Evolutionary conservation across 305 asterid genomes (phyloP).

Genomic region (Fraxinus floribunda): DNA sequence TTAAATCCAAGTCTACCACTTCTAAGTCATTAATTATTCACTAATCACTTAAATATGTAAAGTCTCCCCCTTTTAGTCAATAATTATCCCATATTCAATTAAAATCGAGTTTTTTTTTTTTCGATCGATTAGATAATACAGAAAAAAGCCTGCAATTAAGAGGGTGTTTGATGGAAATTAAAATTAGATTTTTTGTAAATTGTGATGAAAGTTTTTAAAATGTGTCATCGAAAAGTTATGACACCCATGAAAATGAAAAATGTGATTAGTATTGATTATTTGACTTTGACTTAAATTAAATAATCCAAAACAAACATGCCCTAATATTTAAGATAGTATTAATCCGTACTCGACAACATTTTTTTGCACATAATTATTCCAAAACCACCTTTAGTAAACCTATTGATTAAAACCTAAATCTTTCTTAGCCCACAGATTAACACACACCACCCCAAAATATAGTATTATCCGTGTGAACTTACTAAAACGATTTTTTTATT

Average conservation of each 20-base stretch:
- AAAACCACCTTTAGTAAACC: background rate
- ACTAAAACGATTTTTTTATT: background rate
- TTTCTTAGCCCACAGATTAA: background rate
- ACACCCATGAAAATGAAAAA: no score
- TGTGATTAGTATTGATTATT: no score
- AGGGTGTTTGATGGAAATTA: no score
- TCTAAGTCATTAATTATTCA: background rate
- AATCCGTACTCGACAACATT: background rate
- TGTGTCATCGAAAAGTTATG: no score
- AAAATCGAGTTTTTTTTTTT: background rate
- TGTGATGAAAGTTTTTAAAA: no score
- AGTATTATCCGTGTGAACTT: background rate
- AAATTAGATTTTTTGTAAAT: no score
- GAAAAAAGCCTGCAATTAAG: background rate
- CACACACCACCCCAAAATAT: background rate
- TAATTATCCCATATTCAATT: background rate
- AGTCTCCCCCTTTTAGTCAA: background rate
- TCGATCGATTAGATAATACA: background rate
- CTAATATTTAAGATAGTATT: background rate
- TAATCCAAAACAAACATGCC: no score
- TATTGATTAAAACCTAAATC: background rate
- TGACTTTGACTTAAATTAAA: no score
- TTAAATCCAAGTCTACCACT: background rate
- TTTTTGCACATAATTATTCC: background rate
- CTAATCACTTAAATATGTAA: background rate